Conservation (phyloP, 345 rosid genomes). For the Streptanthus diversifolius region DNA sequence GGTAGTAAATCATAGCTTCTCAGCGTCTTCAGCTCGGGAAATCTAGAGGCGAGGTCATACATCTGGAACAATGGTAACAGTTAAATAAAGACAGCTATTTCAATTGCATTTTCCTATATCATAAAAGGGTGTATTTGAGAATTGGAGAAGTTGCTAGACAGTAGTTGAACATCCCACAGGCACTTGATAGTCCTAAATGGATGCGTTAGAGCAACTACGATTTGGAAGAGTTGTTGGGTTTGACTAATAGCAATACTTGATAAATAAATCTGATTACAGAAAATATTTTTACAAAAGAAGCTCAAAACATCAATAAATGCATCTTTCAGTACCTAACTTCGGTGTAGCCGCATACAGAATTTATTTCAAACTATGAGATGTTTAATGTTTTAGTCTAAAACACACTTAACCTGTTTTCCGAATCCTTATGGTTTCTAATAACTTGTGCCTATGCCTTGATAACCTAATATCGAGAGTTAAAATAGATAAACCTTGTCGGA, state of each 20-base stretch:
- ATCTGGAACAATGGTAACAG: conserved; percentile 44
- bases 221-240: neutral
- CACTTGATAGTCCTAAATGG: neutral
- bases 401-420: neutral
- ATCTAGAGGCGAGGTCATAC: conserved; percentile 56
- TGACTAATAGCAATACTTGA: neutral
- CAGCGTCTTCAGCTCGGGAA: conserved; percentile 57
- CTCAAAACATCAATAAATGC: conserved; percentile 2
- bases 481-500: conserved; percentile 71
- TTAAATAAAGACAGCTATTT: neutral
- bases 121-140: neutral
- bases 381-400: neutral
- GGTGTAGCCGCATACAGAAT: conserved; percentile 6
- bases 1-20: conserved; percentile 72
- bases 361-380: neutral
- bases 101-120: neutral
- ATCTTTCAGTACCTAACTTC: conserved; percentile 9
- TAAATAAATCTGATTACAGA: neutral
- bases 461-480: neutral
- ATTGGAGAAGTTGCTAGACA: neutral
- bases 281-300: neutral
- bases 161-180: neutral
- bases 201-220: neutral
- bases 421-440: neutral
- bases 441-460: neutral